Percentiles rank a stretch among this genome's conserved stretches.
Evolutionary conservation across 257 asterid species (phyloP).

Genomic region (Solanum pimpinellifolium): DNA sequence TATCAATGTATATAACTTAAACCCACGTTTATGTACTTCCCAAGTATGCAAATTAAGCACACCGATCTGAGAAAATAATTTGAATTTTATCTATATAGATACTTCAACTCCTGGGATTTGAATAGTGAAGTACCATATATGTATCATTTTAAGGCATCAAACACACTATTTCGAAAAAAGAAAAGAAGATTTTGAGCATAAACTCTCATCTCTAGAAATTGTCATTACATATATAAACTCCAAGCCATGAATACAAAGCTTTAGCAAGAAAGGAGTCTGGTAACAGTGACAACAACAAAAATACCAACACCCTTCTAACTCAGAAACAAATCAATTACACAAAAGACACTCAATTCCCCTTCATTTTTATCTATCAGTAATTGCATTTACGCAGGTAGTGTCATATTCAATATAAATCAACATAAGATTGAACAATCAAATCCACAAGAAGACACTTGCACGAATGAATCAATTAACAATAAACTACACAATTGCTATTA

Average conservation of each 20-base stretch:
- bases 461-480: too few relatives aligned
- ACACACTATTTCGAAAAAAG: not conserved
- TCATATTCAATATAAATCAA: too few relatives aligned
- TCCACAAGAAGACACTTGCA: too few relatives aligned
- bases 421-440: too few relatives aligned
- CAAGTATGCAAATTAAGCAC: not conserved
- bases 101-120: not conserved
- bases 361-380: too few relatives aligned
- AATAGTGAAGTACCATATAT: not conserved
- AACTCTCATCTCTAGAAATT: not conserved
- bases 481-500: too few relatives aligned
- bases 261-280: not conserved
- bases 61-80: not conserved
- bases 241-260: not conserved
- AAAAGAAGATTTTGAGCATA: not conserved
- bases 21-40: not conserved
- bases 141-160: not conserved
- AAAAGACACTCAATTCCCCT: not conserved
- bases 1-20: not conserved
- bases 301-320: not conserved
- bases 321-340: not conserved
- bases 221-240: not conserved
- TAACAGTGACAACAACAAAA: not conserved
- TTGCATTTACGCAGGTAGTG: too few relatives aligned
- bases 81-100: not conserved